Evolutionary conservation across 768 basidiomycete genomes (phyloP).

Genomic region (Boletus rex-veris): DNA sequence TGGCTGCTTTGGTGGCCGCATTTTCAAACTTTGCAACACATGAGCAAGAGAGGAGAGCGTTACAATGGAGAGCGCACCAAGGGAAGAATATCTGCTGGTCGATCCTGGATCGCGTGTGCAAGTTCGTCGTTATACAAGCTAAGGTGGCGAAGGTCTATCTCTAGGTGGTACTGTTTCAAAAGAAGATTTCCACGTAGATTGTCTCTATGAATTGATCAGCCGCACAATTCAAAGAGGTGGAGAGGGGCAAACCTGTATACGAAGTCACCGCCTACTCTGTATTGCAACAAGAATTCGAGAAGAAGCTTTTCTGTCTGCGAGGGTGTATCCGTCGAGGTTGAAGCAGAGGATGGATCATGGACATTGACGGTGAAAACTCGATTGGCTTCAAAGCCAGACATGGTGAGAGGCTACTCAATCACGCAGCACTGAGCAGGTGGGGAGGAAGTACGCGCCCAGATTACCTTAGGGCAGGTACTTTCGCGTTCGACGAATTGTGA

Average conservation of each 20-base stretch:
- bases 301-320: conserved; percentile 79
- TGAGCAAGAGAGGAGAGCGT: not conserved
- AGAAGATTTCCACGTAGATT: conserved; percentile 86
- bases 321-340: conserved; percentile 62
- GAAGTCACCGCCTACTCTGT: conserved; percentile 87
- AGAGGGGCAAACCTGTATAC: conserved; percentile 68
- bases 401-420: conserved; percentile 26
- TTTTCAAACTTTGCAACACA: conserved; percentile 71
- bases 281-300: conserved; percentile 83
- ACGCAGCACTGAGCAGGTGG: too few relatives aligned
- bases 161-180: conserved; percentile 80
- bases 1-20: conserved; percentile 82
- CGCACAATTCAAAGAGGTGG: not conserved
- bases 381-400: conserved; percentile 89
- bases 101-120: conserved; percentile 85
- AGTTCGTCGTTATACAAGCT: conserved; percentile 90
- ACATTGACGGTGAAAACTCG: conserved; percentile 79
- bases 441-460: conserved; percentile 8
- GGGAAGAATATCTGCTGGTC: conserved; percentile 85
- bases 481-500: conserved; percentile 19
- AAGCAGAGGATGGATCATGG: conserved; percentile 52
- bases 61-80: conserved; percentile 44
- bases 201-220: conserved; percentile 47
- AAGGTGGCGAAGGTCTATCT: conserved; percentile 79
- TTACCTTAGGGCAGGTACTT: conserved; percentile 29